phyloP scores from a whole-genome alignment of 192 early-diverging fungal genomes.

The Backusella tarrabulga region DNA sequence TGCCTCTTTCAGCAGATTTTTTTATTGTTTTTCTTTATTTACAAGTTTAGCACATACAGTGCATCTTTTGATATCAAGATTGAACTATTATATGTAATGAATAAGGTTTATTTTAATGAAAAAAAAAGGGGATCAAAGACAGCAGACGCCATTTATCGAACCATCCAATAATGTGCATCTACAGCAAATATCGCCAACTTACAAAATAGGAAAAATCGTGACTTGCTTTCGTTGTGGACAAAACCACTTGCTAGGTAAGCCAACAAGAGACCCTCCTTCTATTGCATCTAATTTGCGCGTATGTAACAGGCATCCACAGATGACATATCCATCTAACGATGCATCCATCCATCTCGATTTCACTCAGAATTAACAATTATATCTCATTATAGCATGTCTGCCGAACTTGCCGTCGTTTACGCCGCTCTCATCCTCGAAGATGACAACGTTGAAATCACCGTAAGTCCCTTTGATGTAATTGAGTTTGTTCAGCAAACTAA shows the following conservation, averaged over 20 bases:
- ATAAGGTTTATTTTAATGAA: no score
- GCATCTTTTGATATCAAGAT: no score
- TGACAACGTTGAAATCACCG: conserved; percentile 95
- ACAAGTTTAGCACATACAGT: no score
- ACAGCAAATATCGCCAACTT: no score
- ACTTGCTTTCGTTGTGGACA: background rate
- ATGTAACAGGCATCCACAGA: background rate
- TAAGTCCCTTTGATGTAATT: conserved; percentile 45
- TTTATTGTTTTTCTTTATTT: no score
- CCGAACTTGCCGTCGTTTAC: conserved; percentile 58
- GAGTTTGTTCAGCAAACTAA: background rate
- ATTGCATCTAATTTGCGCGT: background rate
- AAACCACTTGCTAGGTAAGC: background rate
- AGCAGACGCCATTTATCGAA: no score
- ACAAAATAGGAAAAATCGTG: background rate
- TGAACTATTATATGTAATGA: no score
- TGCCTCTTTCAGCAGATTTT: no score
- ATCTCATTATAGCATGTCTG: conserved; percentile 35
- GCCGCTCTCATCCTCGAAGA: conserved; percentile 98
- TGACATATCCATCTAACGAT: conserved; percentile 3
- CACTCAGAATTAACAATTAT: background rate
- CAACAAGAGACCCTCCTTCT: background rate
- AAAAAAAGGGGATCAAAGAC: no score
- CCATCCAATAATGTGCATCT: no score
- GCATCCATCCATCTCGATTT: conserved; percentile 6